Percentiles rank a stretch among this genome's conserved stretches.
phyloP scores from a whole-genome alignment of 495 filamentous ascomycete species.

The Friedmanniomyces endolithicus region DNA sequence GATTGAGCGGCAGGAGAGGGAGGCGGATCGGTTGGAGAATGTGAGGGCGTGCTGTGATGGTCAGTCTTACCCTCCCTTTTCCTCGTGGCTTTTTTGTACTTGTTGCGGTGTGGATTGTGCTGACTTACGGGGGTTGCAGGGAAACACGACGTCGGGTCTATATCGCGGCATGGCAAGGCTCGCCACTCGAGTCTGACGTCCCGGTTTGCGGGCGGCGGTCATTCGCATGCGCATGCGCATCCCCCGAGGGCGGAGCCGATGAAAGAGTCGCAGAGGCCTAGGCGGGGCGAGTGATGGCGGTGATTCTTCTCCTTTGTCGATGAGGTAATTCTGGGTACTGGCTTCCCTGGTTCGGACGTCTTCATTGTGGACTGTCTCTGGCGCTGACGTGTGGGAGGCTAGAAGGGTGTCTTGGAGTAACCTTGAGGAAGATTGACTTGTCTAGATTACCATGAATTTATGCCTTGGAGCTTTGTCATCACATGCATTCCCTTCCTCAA shows the following conservation, averaged over 20 bases:
- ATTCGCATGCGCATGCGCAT: conserved; percentile 9
- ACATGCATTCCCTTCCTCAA: too few species aligned
- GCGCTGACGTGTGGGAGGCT: too few species aligned
- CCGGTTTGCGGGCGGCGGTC: not conserved
- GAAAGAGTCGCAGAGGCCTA: conserved; percentile 2
- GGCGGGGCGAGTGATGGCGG: conserved; percentile 9
- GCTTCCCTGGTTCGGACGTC: not conserved
- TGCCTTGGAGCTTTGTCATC: too few species aligned
- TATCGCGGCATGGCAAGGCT: conserved; percentile 6
- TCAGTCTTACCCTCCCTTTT: conserved; percentile 34
- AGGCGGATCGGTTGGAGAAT: conserved; percentile 73
- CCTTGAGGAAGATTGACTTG: too few species aligned
- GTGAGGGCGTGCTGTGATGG: conserved; percentile 96
- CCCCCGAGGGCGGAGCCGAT: conserved; percentile 9
- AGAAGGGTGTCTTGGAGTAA: too few species aligned
- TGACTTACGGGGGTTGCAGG: conserved; percentile 9
- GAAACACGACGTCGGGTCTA: conserved; percentile 22
- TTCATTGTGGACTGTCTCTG: too few species aligned
- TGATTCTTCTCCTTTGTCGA: not conserved
- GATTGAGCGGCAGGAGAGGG: conserved; percentile 61
- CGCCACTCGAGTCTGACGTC: not conserved
- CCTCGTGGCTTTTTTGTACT: too few species aligned
- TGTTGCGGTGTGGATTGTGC: not conserved
- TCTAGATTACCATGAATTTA: too few species aligned
- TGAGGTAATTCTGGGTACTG: not conserved